A percentile compares a stretch with the other conserved stretches of the same genome.
phyloP scores from a whole-genome alignment of 1,284 basidiomycete species.

The Anthracocystis setariae region DNA sequence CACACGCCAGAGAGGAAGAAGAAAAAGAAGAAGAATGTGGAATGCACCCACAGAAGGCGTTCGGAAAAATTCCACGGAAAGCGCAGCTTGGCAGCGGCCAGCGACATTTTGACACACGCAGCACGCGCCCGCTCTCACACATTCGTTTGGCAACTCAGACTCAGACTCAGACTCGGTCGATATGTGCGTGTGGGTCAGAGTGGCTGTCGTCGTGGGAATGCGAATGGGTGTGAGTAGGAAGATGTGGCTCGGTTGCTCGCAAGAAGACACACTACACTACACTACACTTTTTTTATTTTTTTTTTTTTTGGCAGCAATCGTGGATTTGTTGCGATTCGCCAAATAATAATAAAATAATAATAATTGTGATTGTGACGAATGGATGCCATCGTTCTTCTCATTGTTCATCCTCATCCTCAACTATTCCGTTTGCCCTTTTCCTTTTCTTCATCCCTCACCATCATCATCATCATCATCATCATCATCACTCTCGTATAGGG shows the following conservation, averaged over 20 bases:
- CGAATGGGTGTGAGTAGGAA: too few relatives aligned
- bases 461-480: background rate
- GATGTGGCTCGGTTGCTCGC: too few relatives aligned
- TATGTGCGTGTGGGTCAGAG: background rate
- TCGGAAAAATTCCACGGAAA: background rate
- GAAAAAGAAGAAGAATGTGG: too few relatives aligned
- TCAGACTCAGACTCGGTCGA: too few relatives aligned
- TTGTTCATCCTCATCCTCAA: background rate
- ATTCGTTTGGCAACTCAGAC: background rate
- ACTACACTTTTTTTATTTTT: too few relatives aligned
- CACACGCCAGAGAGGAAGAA: too few relatives aligned
- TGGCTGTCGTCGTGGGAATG: background rate
- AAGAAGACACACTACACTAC: too few relatives aligned
- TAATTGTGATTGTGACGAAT: too few relatives aligned
- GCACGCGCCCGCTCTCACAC: background rate
- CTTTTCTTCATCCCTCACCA: background rate
- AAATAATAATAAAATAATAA: too few relatives aligned
- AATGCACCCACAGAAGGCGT: background rate
- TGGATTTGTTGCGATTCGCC: background rate
- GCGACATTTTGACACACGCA: background rate
- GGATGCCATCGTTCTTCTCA: background rate
- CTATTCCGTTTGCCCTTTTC: too few relatives aligned
- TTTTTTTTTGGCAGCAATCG: too few relatives aligned
- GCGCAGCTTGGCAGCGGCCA: background rate
- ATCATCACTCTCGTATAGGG: background rate